Percentiles rank a stretch among this genome's conserved stretches.
Evolutionary conservation across 1,139 yeast genomes (phyloP).

Genomic region (Candida anutae): DNA sequence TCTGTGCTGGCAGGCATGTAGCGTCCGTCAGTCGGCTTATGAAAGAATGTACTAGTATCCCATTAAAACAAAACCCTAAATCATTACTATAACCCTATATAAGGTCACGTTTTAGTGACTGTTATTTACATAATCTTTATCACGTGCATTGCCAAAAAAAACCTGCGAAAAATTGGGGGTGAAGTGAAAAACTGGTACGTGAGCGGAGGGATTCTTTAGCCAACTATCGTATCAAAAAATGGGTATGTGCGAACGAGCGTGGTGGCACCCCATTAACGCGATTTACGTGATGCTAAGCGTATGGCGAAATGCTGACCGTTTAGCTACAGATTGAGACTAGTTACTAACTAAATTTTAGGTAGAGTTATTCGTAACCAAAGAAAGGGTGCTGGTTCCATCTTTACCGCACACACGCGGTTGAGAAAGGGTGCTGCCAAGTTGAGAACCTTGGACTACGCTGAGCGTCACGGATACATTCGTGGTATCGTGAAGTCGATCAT

Average conservation of each 20-base stretch:
- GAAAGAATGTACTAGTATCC: too few species aligned
- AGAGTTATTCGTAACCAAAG: slow-evolving; percentile 99
- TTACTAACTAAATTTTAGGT: slow-evolving; percentile 58
- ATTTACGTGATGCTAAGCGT: too few species aligned
- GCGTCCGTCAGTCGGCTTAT: too few species aligned
- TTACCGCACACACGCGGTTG: slow-evolving; percentile 99
- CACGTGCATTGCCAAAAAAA: slow-evolving; percentile 2
- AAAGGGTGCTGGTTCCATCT: slow-evolving; percentile 99
- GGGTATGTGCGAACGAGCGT: slow-evolving; percentile 13
- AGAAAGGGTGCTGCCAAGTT: slow-evolving; percentile 99
- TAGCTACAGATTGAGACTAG: too few species aligned
- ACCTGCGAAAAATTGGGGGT: slow-evolving; percentile 5
- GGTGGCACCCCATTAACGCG: too few species aligned
- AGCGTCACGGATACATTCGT: slow-evolving; percentile 99
- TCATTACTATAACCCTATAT: too few species aligned
- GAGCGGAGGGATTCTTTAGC: slow-evolving; percentile 7
- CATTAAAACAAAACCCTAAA: too few species aligned
- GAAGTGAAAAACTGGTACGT: slow-evolving; percentile 1
- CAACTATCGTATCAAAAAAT: slow-evolving; percentile 8
- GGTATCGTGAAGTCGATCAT: slow-evolving; percentile 97
- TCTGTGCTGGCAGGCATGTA: too few species aligned
- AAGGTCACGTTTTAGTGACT: too few species aligned
- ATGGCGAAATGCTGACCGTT: too few species aligned
- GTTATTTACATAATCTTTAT: too few species aligned
- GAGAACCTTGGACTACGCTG: slow-evolving; percentile 98